Base-by-base conservation (phyloP, 1,139 yeast genomes). In the Debaryomyces psychrophilus region DNA sequence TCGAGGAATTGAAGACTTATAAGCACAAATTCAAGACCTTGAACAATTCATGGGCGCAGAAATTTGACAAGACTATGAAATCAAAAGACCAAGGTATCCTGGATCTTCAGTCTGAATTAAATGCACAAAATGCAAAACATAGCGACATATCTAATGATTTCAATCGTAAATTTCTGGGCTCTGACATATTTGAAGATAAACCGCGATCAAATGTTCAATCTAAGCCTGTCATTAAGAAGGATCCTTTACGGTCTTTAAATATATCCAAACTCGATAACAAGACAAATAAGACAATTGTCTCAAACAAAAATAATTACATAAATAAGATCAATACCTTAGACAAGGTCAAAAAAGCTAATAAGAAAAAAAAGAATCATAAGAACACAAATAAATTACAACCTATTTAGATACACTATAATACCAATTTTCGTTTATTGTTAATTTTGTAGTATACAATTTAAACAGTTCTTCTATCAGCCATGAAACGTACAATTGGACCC, bases 401-500 rank as follows among this genome's bases (percentile, higher is more conserved):
- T 39, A 35, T 35, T 22, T 35, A 35, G 29, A 35, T 3, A 33
- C 2, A 22, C 8, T 25, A 35, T 22, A 23, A 23, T 14, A 23
- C 18, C 28, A 35, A 20, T 20, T 38, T 38, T 38, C 20, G 31
- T 37, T 38, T 38, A 38, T 28, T 38, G 33, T 27, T 28, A 29
- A 15, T 27, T 38, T 38, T 38, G 41, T 38, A 38, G 27, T 38
- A 38, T 38, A 38, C 41, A 38, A 18, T 28, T 49, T 67, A 87
- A 37, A 90, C 88, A 12, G 90, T 82, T 63, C 95, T 80, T 71
- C 96, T 81, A 67, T 92, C 98, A 41, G 90, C 81, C 69, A 90
- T 76, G 66, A 82, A 90, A 58, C 97, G 83, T 43, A 88, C 87
- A 57, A 93, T 86, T 36, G 96, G 88, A 8, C 96, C 97, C 62